Base-by-base conservation (phyloP, 176 grass and related monocot genomes). In the Ensete glaucum region DNA sequence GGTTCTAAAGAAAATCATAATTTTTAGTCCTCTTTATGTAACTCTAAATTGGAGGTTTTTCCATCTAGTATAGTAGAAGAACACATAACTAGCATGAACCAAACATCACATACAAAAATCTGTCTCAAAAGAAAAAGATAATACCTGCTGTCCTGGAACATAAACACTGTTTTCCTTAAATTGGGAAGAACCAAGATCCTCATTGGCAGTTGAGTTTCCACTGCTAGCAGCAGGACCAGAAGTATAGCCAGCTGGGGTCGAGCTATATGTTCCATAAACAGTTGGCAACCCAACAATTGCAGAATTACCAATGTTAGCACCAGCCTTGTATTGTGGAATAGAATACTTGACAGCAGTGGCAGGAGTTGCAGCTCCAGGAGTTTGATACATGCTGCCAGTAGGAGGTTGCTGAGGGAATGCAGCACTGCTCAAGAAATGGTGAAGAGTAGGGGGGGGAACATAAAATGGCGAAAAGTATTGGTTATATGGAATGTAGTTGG, bases 151-250 rank as follows among this genome's bases (percentile, higher is more conserved):
- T 60, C 83, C 83, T 0, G 89, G 69, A 56, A 89, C 84, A 90
- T 92, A 96, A 56, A 96, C 67, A 75, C 85, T 96, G 76, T 84
- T 96, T 60, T 96, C 89, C 73, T 92, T 92, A 73, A 88, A 92
- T 54, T 96, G 92, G 16, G 80, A 74, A 54, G 76, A 67, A 71
- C 69, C 73, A 15, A 86, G 64, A 68, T 96, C 89, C 67, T 89
- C 89, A 67, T 69, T 88, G 62, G 84, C 89, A 70, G 77, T 80
- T 49, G 79, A 72, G 77, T 87, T 96, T 43, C 89, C 89, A 52
- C 73, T 79, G 62, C 78, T 64, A 52, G 82, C 58, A 10, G 64
- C 25, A 11, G 82, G 43, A 67, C 78, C 82, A 87, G 77, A 80
- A 63, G 82, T 76, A 76, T 89, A 96, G 69, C 87, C 78, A 34